Evolutionary conservation across 2,329 filamentous ascomycete species (phyloP).

Genomic region (Talaromyces islandicus): DNA sequence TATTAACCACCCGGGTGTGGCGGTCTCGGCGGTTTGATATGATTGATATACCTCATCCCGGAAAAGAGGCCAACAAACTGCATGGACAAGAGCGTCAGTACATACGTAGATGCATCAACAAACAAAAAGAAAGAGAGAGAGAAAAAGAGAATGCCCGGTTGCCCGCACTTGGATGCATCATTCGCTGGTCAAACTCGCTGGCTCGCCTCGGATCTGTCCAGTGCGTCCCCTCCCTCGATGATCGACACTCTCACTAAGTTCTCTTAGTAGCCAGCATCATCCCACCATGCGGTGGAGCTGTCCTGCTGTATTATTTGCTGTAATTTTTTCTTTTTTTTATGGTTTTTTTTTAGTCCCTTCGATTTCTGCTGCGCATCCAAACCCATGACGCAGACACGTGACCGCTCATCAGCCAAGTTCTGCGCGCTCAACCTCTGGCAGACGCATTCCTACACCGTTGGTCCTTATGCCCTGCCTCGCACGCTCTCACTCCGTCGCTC

Average conservation of each 20-base stretch:
- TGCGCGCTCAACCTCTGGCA: not conserved
- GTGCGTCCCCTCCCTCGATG: not conserved
- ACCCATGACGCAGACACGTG: slow-evolving; percentile 33
- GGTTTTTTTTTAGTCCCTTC: not conserved
- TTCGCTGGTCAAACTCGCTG: not conserved
- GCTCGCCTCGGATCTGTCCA: not conserved
- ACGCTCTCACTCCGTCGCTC: not conserved
- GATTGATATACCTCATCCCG: not conserved
- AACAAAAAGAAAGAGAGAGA: not conserved
- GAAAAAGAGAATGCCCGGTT: not conserved
- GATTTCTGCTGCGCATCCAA: slow-evolving; percentile 19
- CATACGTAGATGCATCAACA: not conserved
- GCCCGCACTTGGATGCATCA: not conserved
- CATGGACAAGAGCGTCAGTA: not conserved
- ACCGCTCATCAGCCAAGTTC: slow-evolving; percentile 13
- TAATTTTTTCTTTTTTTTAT: slow-evolving; percentile 7
- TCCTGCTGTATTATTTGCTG: not conserved
- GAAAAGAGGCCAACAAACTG: too few relatives aligned
- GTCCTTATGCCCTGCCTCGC: slow-evolving; percentile 12
- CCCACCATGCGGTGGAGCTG: slow-evolving; percentile 4
- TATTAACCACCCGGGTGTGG: not conserved
- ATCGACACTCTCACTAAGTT: slow-evolving; percentile 3
- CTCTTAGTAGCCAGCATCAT: not conserved
- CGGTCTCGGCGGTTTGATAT: not conserved
- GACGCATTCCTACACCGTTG: slow-evolving; percentile 17